Percentiles rank a stretch among this genome's conserved stretches.
phyloP scores from a whole-genome alignment of 768 basidiomycete genomes.

The Phlebiopsis flavidoalba region DNA sequence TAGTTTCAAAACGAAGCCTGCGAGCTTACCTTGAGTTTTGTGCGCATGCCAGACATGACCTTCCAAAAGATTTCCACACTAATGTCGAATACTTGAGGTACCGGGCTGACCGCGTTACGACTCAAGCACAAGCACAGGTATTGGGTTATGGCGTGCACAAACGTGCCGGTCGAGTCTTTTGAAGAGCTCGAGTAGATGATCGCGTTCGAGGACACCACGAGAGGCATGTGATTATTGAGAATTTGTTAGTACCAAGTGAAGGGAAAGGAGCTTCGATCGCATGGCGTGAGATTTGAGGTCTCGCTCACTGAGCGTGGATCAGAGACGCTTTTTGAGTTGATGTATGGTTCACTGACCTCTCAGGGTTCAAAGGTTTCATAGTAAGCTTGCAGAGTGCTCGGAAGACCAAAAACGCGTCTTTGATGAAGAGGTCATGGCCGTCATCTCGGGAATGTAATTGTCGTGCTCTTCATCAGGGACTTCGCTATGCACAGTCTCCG shows the following conservation, averaged over 20 bases:
- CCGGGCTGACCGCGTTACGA: conserved; percentile 91
- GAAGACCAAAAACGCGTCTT: conserved; percentile 97
- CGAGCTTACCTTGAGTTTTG: conserved; percentile 80
- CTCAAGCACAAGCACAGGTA: conserved; percentile 92
- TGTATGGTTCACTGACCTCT: conserved; percentile 55
- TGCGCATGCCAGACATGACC: conserved; percentile 88
- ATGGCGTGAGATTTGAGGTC: conserved; percentile 95
- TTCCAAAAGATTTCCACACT: conserved; percentile 99
- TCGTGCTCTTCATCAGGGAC: conserved; percentile 8
- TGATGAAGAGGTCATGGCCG: conserved; percentile 86
- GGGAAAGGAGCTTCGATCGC: conserved; percentile 91
- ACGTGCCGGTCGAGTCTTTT: conserved; percentile 81
- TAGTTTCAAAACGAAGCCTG: background rate
- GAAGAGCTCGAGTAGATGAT: conserved; percentile 90
- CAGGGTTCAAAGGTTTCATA: conserved; percentile 93
- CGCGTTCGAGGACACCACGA: conserved; percentile 86
- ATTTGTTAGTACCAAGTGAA: conserved; percentile 93
- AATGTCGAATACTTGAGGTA: conserved; percentile 95
- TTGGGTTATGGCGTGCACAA: conserved; percentile 92
- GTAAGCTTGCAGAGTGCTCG: conserved; percentile 95
- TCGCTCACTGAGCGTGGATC: conserved; percentile 59
- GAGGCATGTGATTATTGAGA: conserved; percentile 82
- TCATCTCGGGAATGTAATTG: conserved; percentile 41
- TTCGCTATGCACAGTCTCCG: conserved; percentile 18
- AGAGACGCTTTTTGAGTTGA: conserved; percentile 10